Percentiles rank a stretch among this genome's conserved stretches.
Evolutionary conservation across 140 eudicot genomes (phyloP).

Genomic region (Cichorium intybus): DNA sequence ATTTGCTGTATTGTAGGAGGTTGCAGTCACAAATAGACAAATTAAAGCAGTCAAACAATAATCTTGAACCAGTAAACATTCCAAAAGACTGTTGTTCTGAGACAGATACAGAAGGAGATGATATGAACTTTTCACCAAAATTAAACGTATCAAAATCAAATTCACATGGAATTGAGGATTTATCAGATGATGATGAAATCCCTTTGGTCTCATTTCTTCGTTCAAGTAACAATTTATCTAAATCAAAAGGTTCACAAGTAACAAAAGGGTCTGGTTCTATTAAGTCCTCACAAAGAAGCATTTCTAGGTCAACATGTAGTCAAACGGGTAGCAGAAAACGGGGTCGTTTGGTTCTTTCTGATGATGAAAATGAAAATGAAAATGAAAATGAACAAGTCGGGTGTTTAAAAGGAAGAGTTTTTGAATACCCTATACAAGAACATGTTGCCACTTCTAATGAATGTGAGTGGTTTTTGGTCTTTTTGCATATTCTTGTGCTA

Average conservation of each 20-base stretch:
- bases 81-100: conserved; percentile 74
- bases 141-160: conserved; percentile 31
- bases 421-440: conserved; percentile 32
- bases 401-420: conserved; percentile 26
- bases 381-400: conserved; percentile 38
- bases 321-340: conserved; percentile 73
- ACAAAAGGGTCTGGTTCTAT: conserved; percentile 23
- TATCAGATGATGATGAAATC: conserved; percentile 30
- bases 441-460: conserved; percentile 75
- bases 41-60: conserved; percentile 46
- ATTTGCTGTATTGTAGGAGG: conserved; percentile 50
- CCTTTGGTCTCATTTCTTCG: conserved; percentile 47
- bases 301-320: conserved; percentile 46
- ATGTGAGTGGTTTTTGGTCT: conserved; percentile 42
- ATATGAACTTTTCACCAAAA: conserved; percentile 42
- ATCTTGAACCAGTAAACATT: conserved; percentile 34
- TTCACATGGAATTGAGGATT: conserved; percentile 34
- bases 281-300: conserved; percentile 43
- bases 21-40: conserved; percentile 56
- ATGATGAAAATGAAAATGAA: conserved; percentile 64
- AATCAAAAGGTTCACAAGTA: conserved; percentile 31
- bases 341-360: conserved; percentile 68
- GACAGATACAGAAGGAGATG: conserved; percentile 70
- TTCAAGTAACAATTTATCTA: conserved; percentile 30
- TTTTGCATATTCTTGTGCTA: not conserved